Evolutionary conservation across 331 rosid genomes (phyloP), one percentile per base, ranked within the genome.

Genomic region (Pyracantha coccinea): DNA sequence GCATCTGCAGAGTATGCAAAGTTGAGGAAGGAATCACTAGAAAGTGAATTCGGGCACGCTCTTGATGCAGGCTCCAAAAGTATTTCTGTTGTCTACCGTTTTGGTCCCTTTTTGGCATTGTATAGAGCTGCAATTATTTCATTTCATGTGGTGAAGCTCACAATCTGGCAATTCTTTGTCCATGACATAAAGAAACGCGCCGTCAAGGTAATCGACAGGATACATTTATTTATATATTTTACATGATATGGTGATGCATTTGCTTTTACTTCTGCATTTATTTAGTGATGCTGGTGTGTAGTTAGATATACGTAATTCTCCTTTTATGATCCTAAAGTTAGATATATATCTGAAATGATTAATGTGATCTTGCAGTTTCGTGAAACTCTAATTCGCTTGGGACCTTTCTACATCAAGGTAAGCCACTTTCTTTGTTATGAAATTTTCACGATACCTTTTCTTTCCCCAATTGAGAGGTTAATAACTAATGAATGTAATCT

Each of bases 371-470:
- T 92, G 96, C 96, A 94, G 99, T 94, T 94, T 80, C 93, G 99
- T 14, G 84, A 94, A 89, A 94, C 99, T 73, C 86, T 94, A n/a
- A 92, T 94, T 77, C 85, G 60, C 71, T 81, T 94, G 90, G 99
- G 99, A 74, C 99, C 99, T 77, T 94, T 94, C 91, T 94, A 94
- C 79, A 62, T 89, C 75, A 94, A 94, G 99, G 99, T 81, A 90
- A 91, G 92, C 83, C 75, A 65, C 78, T 85, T 69, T 15, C 17
- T 31, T 70, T 7, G 10, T 69, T 9, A 2, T 45, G 60, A 74
- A 75, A 52, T 25, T 53, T 47, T 41, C 31, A 58, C 12, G 32
- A 50, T n/a, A 24, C 11, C 3, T 31, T 70, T 47, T 25, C 19
- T 9, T 28, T 52, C 67, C 55, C 68, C 31, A 32, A 65, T 65